Evolutionary conservation across 1,284 basidiomycete species (phyloP), one percentile per base, ranked within the genome.

Genomic region (Trichosporon faecale): DNA sequence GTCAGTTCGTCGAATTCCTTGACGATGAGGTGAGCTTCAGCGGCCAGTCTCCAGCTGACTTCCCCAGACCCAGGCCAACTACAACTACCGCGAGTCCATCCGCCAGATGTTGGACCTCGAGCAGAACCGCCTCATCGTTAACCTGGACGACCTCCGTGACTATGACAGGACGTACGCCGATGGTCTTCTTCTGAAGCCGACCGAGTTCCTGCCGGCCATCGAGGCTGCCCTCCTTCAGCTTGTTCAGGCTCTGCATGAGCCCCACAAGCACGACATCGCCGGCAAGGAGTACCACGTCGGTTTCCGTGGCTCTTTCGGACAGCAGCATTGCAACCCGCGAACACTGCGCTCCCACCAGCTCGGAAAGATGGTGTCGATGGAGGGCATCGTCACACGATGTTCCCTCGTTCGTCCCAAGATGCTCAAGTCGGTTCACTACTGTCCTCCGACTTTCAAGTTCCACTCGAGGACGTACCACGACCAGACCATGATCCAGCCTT

Each of bases 361-460:
- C 33, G 94, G 95, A 67, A 95, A 91, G 84, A 94, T 99, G 93
- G 93, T 99, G 78, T 95, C 92, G 49, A 84, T 99, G 31, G 97
- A 99, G 85, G 97, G 97, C 37, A 99, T 99, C 79, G 94, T 99
- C 70, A 99, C 97, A 2, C 89, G 96, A 73, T 99, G 96, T 87
- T 98, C 95, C 11, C 90, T 99, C 70, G 97, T 99, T 64, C 92
- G 97, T 49, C 97, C 97, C 33, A 99, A 99, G 86, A 95, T 99
- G 91, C 88, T 96, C 82, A 93, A 91, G 82, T 98, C 95, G 3
- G 89, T 98, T 37, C 97, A 99, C 84, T 99, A 92, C 85, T 97
- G 95, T 81, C 91, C 92, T 25, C 89, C 89, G 68, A 97, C 94
- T 8, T 86, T 87, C 69, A 87, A 89, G 46, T 98, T 98, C 85